phyloP scores from a whole-genome alignment of 202 grass and related monocot species.

The Alloteropsis angusta region DNA sequence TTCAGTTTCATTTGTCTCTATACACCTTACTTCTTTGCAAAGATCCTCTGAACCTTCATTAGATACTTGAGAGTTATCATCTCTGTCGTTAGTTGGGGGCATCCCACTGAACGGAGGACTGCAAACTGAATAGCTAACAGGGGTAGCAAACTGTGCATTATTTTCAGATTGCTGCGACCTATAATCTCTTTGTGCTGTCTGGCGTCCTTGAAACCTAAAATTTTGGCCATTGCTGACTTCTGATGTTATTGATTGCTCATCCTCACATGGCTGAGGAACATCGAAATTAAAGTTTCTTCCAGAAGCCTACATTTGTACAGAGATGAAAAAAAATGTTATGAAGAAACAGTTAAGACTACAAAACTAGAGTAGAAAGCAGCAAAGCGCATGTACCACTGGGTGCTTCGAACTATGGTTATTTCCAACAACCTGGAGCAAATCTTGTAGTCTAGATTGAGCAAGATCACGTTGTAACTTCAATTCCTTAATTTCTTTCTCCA shows the following conservation, averaged over 20 bases:
- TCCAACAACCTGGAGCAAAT: conserved; percentile 66
- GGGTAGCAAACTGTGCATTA: conserved; percentile 1
- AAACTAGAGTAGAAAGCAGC: conserved; percentile 4
- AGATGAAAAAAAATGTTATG: conserved; percentile 6
- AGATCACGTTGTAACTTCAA: conserved; percentile 71
- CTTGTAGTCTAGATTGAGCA: conserved; percentile 66
- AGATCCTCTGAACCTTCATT: conserved; percentile 59
- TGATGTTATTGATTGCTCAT: conserved; percentile 45
- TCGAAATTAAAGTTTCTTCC: conserved; percentile 53
- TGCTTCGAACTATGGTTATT: conserved; percentile 50
- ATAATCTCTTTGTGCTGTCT: conserved; percentile 16
- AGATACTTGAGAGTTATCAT: conserved; percentile 28
- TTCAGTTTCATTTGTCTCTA: conserved; percentile 55
- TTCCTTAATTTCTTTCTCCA: conserved; percentile 94
- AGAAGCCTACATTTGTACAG: conserved; percentile 43
- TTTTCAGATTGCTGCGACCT: conserved; percentile 36
- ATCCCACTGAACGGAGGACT: conserved; percentile 47
- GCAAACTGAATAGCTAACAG: conserved; percentile 37
- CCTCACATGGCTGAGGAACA: conserved; percentile 52
- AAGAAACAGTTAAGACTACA: background rate
- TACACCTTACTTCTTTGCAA: conserved; percentile 89
- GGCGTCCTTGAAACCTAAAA: conserved; percentile 31
- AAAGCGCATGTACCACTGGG: conserved; percentile 34
- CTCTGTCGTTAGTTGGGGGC: conserved; percentile 31
- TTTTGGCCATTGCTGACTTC: conserved; percentile 37